Evolutionary conservation across 495 filamentous ascomycete genomes (phyloP).

Genomic region (Aspergillus affinis): DNA sequence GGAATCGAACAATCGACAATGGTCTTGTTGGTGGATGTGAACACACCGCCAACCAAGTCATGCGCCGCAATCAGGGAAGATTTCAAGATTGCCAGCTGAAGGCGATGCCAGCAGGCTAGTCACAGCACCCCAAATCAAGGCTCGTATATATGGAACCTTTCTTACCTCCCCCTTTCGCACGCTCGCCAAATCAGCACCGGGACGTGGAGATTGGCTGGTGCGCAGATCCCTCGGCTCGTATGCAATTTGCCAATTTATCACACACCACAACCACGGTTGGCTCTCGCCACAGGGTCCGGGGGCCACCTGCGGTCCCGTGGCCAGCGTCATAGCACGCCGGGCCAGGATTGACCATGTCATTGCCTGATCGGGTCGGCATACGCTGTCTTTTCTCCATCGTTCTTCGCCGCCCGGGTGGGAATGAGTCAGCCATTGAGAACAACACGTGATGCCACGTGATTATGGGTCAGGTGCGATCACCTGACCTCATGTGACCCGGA

Average conservation of each 20-base stretch:
- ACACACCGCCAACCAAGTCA: neutral
- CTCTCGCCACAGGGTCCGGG: neutral
- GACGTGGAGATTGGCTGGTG: neutral
- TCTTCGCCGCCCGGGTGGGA: too few relatives aligned
- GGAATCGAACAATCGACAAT: neutral
- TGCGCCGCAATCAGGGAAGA: neutral
- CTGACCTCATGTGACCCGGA: conserved; percentile 6
- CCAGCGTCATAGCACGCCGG: neutral
- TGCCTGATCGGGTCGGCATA: conserved; percentile 4
- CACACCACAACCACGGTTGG: neutral
- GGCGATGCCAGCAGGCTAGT: neutral
- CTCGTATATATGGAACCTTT: neutral
- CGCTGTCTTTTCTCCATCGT: conserved; percentile 2
- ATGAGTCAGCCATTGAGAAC: too few relatives aligned
- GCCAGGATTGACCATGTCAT: conserved; percentile 1
- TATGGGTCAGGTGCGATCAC: conserved; percentile 18
- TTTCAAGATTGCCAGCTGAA: neutral
- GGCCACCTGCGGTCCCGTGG: neutral
- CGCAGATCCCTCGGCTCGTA: neutral
- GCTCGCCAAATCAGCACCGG: neutral
- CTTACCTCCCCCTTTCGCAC: neutral
- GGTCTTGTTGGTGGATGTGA: neutral
- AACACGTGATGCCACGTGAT: conserved; percentile 8
- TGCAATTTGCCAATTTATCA: neutral
- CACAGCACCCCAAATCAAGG: neutral